phyloP scores from a whole-genome alignment of 2,329 filamentous ascomycete species.

The Botrytis hyacinthi region DNA sequence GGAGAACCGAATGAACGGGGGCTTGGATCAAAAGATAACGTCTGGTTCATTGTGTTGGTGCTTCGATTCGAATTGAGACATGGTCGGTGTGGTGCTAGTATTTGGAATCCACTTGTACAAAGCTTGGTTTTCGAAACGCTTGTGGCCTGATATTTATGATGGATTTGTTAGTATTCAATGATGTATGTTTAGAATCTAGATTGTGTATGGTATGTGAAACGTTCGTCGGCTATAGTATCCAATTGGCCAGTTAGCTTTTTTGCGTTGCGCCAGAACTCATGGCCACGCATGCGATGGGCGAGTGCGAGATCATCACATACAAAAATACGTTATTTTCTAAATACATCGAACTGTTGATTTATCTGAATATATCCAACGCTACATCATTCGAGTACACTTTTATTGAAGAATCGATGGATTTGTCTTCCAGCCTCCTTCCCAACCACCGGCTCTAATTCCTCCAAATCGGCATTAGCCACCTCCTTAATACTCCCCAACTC shows the following conservation, averaged over 20 bases:
- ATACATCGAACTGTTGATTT: background rate
- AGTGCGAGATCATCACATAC: background rate
- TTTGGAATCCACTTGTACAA: background rate
- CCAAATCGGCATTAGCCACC: constrained; percentile 79
- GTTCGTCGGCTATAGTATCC: background rate
- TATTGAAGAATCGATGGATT: constrained; percentile 78
- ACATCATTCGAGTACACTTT: constrained; percentile 34
- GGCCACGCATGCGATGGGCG: background rate
- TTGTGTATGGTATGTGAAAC: too few relatives aligned
- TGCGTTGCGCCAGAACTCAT: background rate
- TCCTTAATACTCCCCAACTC: constrained; percentile 75
- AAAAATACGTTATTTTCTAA: background rate
- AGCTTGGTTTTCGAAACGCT: background rate
- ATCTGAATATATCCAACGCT: background rate
- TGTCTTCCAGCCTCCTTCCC: constrained; percentile 74
- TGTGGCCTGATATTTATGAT: background rate
- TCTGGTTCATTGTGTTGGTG: background rate
- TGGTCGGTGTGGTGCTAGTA: background rate
- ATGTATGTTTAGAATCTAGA: background rate
- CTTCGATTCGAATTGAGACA: background rate
- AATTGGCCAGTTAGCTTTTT: background rate
- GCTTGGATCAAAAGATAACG: background rate
- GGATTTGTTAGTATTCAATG: background rate
- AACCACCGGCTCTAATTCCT: constrained; percentile 70
- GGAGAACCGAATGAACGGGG: background rate